Evolutionary conservation across 179 eudicot genomes (phyloP), one percentile per base, ranked within the genome.

Genomic region (Drosera spatulata): DNA sequence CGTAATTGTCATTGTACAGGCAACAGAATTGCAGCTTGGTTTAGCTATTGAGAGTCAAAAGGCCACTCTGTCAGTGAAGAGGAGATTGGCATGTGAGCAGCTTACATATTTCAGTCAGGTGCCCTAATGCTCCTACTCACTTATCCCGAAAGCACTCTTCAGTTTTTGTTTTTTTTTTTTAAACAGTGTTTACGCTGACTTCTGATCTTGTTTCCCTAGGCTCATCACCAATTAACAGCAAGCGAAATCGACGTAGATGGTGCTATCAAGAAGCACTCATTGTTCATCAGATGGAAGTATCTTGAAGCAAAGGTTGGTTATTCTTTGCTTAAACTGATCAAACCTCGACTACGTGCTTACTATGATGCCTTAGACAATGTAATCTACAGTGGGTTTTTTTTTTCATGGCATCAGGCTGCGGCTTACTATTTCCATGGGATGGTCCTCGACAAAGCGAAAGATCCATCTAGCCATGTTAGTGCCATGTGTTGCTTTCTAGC

Each of bases 11-110:
- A 22, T 22, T 22, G 33, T 22, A 55, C 81, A 88, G 98, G 95
- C 83, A 70, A 88, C 98, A 69, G 96, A 84, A 74, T 58, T 86
- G 68, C 98, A 91, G 78, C 89, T 91, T 60, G 87, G 89, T 33
- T 62, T 86, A 71, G 98, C 98, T 58, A 72, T 86, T 39, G 95
- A 84, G 64, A 79, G 85, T 72, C 88, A 79, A 68, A 86, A 91
- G 50, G 98, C 87, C 5, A 86, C 85, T 64, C 73, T 82, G 73
- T 77, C 98, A 5, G 96, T 91, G 55, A 91, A 86, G 74, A 78
- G 98, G 78, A 84, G 98, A 66, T 68, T 91, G 70, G 98, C 98
- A 39, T 91, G 98, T 60, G 98, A 91, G 71, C 79, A 75, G 65
- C 72, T 79, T n/a, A 82, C 82, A 62, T 91, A 73, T 63, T 91